Evolutionary conservation across 371 early-diverging fungal genomes (phyloP).

Genomic region (Phascolomyces articulosus): DNA sequence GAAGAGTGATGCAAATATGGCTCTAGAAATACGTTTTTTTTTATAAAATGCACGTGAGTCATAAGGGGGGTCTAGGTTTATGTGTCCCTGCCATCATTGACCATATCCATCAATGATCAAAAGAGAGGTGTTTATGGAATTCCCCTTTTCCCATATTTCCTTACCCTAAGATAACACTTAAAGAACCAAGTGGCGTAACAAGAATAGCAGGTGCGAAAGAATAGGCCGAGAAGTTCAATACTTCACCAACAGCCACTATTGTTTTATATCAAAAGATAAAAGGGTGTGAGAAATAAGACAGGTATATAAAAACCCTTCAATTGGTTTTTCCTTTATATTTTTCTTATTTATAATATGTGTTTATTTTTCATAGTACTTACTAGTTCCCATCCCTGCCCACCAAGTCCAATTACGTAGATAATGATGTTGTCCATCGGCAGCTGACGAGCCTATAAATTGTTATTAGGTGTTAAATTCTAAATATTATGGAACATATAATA

Average conservation of each 20-base stretch:
- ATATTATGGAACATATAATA: not conserved
- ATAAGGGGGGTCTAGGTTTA: not conserved
- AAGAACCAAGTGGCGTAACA: constrained; percentile 89
- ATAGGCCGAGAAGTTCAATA: constrained; percentile 92
- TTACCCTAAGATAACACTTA: constrained; percentile 85
- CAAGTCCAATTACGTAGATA: constrained; percentile 85
- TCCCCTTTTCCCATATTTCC: not conserved
- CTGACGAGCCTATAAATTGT: constrained; percentile 48
- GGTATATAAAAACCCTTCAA: not conserved
- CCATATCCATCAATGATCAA: not conserved
- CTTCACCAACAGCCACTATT: constrained; percentile 87
- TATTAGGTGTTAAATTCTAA: not conserved
- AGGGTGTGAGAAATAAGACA: not conserved
- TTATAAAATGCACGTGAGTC: not conserved
- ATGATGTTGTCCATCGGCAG: constrained; percentile 68
- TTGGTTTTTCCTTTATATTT: not conserved
- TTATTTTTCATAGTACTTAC: constrained; percentile 31
- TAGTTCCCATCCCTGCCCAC: constrained; percentile 93
- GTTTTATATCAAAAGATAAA: not conserved
- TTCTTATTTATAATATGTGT: not conserved
- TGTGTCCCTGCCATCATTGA: not conserved
- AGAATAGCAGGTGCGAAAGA: constrained; percentile 93
- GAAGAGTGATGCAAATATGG: constrained; percentile 38
- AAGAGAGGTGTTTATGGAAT: too few relatives aligned
- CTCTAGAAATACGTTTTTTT: constrained; percentile 21